Base-by-base conservation (phyloP, 805 yeast species). In the Ogataea zsoltii region DNA sequence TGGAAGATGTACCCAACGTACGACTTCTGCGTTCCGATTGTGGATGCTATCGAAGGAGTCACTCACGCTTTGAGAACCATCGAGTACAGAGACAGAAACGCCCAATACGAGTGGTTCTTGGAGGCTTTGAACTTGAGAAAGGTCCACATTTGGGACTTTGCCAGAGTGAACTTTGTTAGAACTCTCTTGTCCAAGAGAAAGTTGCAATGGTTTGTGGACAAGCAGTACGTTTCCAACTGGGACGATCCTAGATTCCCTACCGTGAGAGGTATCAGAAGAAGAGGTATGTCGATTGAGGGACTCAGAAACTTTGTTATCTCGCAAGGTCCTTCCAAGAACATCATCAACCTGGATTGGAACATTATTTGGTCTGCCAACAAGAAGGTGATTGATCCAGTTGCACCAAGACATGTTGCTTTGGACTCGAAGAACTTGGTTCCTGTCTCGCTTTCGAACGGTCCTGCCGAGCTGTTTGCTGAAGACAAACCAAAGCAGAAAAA, bases 201-300 rank as follows among this genome's bases (percentile, higher is more conserved):
- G 76, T 78, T 94, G 65, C 99, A 95, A 75, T 94, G 99, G 99
- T 90, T 94, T 70, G 99, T 94, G 52, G 98, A 94, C 75, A 85
- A 88, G 68, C 74, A 80, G 34, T 76, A 85, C 59, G 99, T 94
- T 48, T 61, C 78, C 18, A 90, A 89, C 72, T 94, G 99, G 99
- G 97, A 94, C 64, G 99, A 94, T 69, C 99, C 99, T 59, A 81
- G 99, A 69, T 94, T 94, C 89, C 99, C 99, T 57, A 94, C 99
- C 38, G 96, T 94, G 32, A 85, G 98, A 70, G 99, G 99, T 75
- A 97, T 92, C 43, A 88, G 97, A 76, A 85, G 99, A 78, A 87
- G 99, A 76, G 99, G 99, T 75, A 94, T 94, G 99, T 83, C 97
- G 32, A 95, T 94, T 53, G 97, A 94, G 74, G 99, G 98, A 55